Percentiles rank a stretch among this genome's conserved stretches.
These are phyloP conservation scores for Annulohypoxylon moriforme DNA, from an alignment of 495 filamentous ascomycete genomes.

Conservation along the genomic window DNA sequence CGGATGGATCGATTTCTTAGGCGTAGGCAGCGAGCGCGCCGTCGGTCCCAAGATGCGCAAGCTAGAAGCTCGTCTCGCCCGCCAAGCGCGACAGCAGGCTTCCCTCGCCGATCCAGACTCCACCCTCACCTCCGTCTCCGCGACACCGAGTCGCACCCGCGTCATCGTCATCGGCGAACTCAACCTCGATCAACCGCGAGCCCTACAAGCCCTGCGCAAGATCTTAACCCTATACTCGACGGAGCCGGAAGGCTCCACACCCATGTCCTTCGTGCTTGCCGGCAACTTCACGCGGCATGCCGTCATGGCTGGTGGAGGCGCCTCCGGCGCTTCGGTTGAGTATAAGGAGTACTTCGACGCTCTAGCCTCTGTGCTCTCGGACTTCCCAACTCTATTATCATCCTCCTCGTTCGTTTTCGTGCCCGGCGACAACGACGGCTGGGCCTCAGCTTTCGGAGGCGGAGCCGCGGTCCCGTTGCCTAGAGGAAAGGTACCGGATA, in stretches of 20 bases:
- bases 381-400: constrained; percentile 85
- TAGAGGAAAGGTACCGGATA: constrained; percentile 76
- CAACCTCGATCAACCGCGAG: constrained; percentile 82
- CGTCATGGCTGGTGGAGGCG: constrained; percentile 74
- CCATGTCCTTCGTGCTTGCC: constrained; percentile 80
- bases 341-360: constrained; percentile 95
- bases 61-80: constrained; percentile 66
- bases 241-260: constrained; percentile 71
- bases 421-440: constrained; percentile 95
- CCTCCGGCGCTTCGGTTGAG: constrained; percentile 79
- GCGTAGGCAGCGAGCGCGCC: constrained; percentile 89
- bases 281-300: constrained; percentile 86
- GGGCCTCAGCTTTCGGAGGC: constrained; percentile 84
- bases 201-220: constrained; percentile 79
- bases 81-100: constrained; percentile 31
- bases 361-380: constrained; percentile 82
- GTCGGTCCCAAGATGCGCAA: constrained; percentile 83
- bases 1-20: constrained; percentile 96
- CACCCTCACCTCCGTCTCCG: not conserved
- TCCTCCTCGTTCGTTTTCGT: constrained; percentile 88
- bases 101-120: constrained; percentile 20
- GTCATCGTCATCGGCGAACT: constrained; percentile 83
- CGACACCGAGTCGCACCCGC: constrained; percentile 55
- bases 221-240: constrained; percentile 75
- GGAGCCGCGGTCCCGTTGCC: constrained; percentile 84